Percentiles rank a stretch among this genome's conserved stretches.
Conservation (phyloP, 2,329 filamentous ascomycete genomes). For the Exophiala sp. region DNA sequence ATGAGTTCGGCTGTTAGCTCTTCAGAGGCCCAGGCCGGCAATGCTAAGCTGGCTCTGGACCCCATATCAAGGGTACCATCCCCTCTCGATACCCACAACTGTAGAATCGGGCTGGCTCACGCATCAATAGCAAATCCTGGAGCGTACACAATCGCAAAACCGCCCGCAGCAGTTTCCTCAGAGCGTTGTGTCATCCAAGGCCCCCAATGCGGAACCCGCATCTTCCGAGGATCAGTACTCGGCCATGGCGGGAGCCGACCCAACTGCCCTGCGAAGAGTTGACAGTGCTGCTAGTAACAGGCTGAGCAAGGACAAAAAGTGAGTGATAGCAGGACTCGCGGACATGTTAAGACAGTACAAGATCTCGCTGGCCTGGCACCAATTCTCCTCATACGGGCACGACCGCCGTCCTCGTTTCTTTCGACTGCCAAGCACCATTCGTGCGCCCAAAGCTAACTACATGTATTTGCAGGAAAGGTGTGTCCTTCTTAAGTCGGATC, state of each 20-base stretch:
- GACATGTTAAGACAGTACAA: slow-evolving; percentile 1
- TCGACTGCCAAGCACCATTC: not conserved
- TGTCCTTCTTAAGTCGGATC: slow-evolving; percentile 84
- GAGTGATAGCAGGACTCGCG: slow-evolving; percentile 34
- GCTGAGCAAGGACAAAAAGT: slow-evolving; percentile 59
- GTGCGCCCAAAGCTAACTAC: slow-evolving; percentile 4
- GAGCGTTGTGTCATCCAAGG: slow-evolving; percentile 38
- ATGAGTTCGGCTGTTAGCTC: slow-evolving; percentile 19
- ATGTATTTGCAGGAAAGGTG: slow-evolving; percentile 60
- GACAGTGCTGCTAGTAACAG: slow-evolving; percentile 35
- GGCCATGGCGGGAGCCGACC: slow-evolving; percentile 31
- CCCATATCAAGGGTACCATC: slow-evolving; percentile 22
- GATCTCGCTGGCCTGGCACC: slow-evolving; percentile 2
- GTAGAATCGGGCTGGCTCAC: slow-evolving; percentile 8
- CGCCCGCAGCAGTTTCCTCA: slow-evolving; percentile 39
- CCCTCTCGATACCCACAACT: not conserved
- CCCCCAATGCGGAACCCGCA: slow-evolving; percentile 35
- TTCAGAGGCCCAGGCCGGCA: slow-evolving; percentile 13
- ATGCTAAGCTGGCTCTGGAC: slow-evolving; percentile 17
- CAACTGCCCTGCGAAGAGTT: slow-evolving; percentile 26
- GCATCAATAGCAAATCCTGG: slow-evolving; percentile 52
- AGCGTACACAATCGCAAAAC: slow-evolving; percentile 60
- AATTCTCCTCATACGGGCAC: slow-evolving; percentile 3
- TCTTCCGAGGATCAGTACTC: slow-evolving; percentile 33
- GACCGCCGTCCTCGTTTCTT: slow-evolving; percentile 3